These are phyloP conservation scores for Arabidopsis lyrata DNA, from an alignment of 441 rosid genomes.

Conservation along the genomic window DNA sequence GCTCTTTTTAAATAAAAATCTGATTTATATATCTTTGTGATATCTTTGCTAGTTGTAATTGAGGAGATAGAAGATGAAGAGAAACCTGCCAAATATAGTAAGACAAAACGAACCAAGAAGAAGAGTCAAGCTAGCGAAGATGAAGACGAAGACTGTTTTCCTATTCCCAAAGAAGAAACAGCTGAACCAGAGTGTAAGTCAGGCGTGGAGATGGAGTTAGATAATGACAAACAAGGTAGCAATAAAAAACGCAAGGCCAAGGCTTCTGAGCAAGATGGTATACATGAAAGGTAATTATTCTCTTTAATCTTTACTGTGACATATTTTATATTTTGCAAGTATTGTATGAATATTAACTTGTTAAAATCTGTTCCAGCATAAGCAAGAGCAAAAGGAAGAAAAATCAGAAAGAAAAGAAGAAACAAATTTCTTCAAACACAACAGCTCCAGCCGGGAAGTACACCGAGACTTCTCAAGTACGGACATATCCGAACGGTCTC, in stretches of 20 bases:
- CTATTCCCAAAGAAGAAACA: constrained; percentile 52
- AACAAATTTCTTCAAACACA: constrained; percentile 43
- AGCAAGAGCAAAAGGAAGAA: constrained; percentile 71
- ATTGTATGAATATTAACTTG: constrained; percentile 24
- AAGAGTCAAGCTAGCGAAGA: constrained; percentile 63
- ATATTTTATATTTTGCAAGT: constrained; percentile 5
- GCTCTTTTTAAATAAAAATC: neutral
- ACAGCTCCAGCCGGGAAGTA: constrained; percentile 41
- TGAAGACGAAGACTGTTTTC: constrained; percentile 97
- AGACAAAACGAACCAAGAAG: constrained; percentile 54
- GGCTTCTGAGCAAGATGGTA: constrained; percentile 47
- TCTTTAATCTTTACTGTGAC: neutral
- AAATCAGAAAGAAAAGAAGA: constrained; percentile 55
- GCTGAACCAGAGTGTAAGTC: constrained; percentile 43
- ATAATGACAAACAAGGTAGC: constrained; percentile 43
- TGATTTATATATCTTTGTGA: neutral
- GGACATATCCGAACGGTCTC: constrained; percentile 84
- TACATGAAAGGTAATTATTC: constrained; percentile 55
- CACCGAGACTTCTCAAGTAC: constrained; percentile 63
- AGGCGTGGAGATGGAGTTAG: constrained; percentile 49
- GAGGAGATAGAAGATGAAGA: constrained; percentile 93
- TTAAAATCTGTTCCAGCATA: constrained; percentile 51
- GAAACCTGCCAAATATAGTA: constrained; percentile 52
- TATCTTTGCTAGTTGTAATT: constrained; percentile 68
- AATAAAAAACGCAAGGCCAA: constrained; percentile 71